Evolutionary conservation across 2,329 filamentous ascomycete genomes (phyloP).

Genomic region (Fusarium circinatum): DNA sequence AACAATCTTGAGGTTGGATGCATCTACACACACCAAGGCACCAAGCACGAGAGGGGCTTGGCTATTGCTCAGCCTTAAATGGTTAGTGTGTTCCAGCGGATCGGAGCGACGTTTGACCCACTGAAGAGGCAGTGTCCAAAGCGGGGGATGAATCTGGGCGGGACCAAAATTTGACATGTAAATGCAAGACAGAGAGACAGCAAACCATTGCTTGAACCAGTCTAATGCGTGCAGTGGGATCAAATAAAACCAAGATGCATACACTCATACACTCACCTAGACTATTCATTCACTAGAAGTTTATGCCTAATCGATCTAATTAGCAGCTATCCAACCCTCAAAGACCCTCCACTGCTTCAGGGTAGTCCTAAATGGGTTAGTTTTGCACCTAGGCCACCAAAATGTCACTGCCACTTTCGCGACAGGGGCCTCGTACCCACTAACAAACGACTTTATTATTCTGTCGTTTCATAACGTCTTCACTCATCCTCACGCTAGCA

Average conservation of each 20-base stretch:
- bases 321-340: neutral
- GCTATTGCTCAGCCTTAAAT: slow-evolving; percentile 22
- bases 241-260: neutral
- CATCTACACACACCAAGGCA: neutral
- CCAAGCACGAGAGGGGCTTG: slow-evolving; percentile 11
- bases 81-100: slow-evolving; percentile 19
- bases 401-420: slow-evolving; percentile 26
- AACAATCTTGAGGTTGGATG: neutral
- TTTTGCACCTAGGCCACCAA: neutral
- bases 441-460: neutral
- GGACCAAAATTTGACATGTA: neutral
- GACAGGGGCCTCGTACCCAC: slow-evolving; percentile 12
- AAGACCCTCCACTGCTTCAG: neutral
- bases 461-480: neutral
- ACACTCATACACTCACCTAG: neutral
- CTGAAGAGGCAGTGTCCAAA: slow-evolving; percentile 22
- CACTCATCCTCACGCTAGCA: neutral
- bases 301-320: neutral
- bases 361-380: neutral
- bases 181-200: neutral
- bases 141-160: neutral
- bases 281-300: neutral
- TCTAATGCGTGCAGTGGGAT: neutral
- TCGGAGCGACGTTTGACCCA: slow-evolving; percentile 27
- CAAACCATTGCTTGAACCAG: neutral